Conservation (phyloP, 2,329 filamentous ascomycete species). For the Cytospora piceae region DNA sequence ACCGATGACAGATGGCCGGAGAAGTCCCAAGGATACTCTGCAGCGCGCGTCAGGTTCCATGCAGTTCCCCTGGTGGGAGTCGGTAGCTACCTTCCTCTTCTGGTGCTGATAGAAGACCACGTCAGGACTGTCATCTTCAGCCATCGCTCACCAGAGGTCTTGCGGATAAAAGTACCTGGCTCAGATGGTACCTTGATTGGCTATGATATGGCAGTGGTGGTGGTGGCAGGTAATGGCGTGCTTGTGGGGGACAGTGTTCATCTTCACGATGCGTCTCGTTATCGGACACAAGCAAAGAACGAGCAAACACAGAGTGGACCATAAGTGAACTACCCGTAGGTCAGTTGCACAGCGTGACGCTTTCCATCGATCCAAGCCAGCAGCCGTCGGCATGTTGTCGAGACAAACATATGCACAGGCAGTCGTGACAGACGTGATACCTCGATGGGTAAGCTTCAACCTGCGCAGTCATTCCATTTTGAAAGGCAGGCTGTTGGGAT, state of each 20-base stretch:
- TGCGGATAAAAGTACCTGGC: background rate
- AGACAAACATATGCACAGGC: background rate
- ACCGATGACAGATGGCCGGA: background rate
- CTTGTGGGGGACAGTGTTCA: too few relatives aligned
- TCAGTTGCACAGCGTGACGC: too few relatives aligned
- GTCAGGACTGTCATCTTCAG: too few relatives aligned
- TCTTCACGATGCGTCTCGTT: too few relatives aligned
- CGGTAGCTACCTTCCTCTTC: background rate
- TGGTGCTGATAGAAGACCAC: background rate
- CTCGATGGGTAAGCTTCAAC: background rate
- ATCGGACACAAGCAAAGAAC: too few relatives aligned
- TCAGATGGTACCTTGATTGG: background rate
- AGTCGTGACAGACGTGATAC: background rate
- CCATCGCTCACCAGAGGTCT: too few relatives aligned
- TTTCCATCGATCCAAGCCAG: too few relatives aligned
- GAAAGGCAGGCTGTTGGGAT: background rate
- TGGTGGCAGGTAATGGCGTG: background rate
- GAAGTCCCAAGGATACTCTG: conserved; percentile 1
- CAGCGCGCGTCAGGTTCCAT: conserved; percentile 18
- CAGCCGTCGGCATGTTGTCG: background rate
- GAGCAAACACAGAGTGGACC: too few relatives aligned
- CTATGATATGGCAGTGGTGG: background rate
- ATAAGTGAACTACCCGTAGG: too few relatives aligned
- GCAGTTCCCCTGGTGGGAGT: background rate
- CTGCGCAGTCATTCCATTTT: background rate